Evolutionary conservation across 805 yeast genomes (phyloP), one percentile per base, ranked within the genome.

Genomic region (Nakazawaea sp.): DNA sequence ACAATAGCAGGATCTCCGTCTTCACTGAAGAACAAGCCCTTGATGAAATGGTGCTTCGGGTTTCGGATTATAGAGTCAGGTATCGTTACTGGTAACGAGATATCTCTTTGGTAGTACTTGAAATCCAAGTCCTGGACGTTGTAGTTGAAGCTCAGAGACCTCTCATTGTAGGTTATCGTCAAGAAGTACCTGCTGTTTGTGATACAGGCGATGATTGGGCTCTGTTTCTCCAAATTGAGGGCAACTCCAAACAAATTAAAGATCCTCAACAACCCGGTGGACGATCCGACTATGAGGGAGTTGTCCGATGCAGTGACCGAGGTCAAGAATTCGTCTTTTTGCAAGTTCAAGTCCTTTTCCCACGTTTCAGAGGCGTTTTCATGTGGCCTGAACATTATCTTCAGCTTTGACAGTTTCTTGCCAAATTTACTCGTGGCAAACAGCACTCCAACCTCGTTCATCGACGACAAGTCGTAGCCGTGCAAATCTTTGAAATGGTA

Each of bases 1-100:
- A 80, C 82, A 5, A 89, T 55, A 45, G 92, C 83, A 1, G 98
- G 98, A 55, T 90, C 97, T 16, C 95, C 95, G 49, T 74, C 80
- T 31, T 80, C 79, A 30, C 86, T 81, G 64, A 90, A 92, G 51
- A 92, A 88, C n/a, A 85, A 55, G 2, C 89, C 81, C 44, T 73
- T 75, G 43, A 61, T 48, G 40, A 64, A 59, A 49, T 62, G 69
- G 51, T 44, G 45, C 12, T 38, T 32, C 16, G 33, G 38, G 18
- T 28, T 19, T 7, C 33, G n/a, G 7, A 33, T 18, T 5, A 36
- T 27, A 10, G 34, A 29, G 33, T 18, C 5, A 43, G 34, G 15
- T 38, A 36, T 28, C 9, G 54, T 59, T 5, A 72, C 42, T 0
- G 80, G 80, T 19, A 74, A 44, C 4, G 70, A 51, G 26, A 60